A percentile compares a stretch with the other conserved stretches of the same genome.
phyloP scores from a whole-genome alignment of 148 eudicot species.

The Heliosperma pusillum region DNA sequence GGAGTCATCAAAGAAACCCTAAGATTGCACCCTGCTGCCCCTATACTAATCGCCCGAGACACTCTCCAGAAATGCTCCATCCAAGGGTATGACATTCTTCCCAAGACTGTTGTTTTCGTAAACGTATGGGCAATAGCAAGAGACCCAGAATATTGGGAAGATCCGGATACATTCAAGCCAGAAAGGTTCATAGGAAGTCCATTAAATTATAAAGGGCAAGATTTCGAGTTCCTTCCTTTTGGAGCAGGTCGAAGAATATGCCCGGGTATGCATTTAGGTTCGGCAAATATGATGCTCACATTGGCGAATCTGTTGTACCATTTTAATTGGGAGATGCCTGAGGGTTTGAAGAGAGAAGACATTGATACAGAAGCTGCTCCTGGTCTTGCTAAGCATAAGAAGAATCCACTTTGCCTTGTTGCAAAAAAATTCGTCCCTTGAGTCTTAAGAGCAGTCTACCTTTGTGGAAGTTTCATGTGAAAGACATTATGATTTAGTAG shows the following conservation, averaged over 20 bases:
- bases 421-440: constrained; percentile 21
- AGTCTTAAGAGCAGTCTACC: not conserved
- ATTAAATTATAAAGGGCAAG: constrained; percentile 27
- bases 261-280: constrained; percentile 36
- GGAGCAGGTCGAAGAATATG: constrained; percentile 45
- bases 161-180: constrained; percentile 29
- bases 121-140: constrained; percentile 34
- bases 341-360: constrained; percentile 28
- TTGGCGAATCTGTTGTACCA: constrained; percentile 37
- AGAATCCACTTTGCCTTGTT: constrained; percentile 32
- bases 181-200: constrained; percentile 36
- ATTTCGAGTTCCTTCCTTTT: constrained; percentile 36
- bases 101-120: constrained; percentile 31
- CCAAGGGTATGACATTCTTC: constrained; percentile 33
- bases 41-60: constrained; percentile 33
- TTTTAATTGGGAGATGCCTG: constrained; percentile 45
- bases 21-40: constrained; percentile 35
- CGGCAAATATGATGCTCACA: constrained; percentile 28
- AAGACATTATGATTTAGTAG: not conserved
- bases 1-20: constrained; percentile 38
- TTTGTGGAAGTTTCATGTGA: not conserved
- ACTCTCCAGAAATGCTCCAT: constrained; percentile 22
- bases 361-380: constrained; percentile 30
- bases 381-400: constrained; percentile 42
- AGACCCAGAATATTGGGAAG: constrained; percentile 39